These are phyloP conservation scores for Colletotrichum graminicola DNA, from an alignment of 2,329 filamentous ascomycete species.

Conservation along the genomic window DNA sequence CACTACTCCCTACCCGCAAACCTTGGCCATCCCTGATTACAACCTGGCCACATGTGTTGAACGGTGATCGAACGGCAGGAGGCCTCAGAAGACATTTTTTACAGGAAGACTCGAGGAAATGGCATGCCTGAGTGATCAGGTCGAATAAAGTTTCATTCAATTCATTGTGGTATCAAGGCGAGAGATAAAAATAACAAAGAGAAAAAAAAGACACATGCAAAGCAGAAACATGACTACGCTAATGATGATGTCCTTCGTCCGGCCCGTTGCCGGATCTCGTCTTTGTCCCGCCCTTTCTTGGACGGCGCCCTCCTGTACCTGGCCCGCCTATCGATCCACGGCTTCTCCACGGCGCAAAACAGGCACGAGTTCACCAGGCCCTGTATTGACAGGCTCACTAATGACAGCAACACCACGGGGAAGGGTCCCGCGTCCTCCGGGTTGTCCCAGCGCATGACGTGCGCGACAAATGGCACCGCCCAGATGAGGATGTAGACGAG, in stretches of 20 bases:
- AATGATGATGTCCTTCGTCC: constrained; percentile 34
- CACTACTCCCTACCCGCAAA: background rate
- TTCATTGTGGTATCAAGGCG: constrained; percentile 41
- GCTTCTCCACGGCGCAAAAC: constrained; percentile 77
- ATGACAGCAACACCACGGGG: constrained; percentile 65
- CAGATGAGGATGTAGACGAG: constrained; percentile 79
- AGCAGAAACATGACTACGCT: constrained; percentile 20
- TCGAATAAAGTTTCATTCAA: constrained; percentile 24
- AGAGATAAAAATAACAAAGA: background rate
- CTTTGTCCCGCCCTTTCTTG: constrained; percentile 31
- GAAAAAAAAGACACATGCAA: background rate
- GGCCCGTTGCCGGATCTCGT: constrained; percentile 32
- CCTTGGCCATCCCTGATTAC: background rate
- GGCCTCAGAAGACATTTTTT: background rate
- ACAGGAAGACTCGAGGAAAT: background rate
- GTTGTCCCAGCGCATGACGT: constrained; percentile 69
- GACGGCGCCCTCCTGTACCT: constrained; percentile 30
- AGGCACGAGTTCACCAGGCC: constrained; percentile 76
- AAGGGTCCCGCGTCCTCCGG: constrained; percentile 56
- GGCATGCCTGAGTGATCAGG: background rate
- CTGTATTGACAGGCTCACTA: constrained; percentile 72
- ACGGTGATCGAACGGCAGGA: background rate
- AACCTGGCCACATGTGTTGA: background rate
- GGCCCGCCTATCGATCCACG: constrained; percentile 62
- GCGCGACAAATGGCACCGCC: constrained; percentile 76